Percentiles rank a stretch among this genome's conserved stretches.
These are phyloP conservation scores for Pyrenophora seminiperda DNA, from an alignment of 2,329 filamentous ascomycete species.

Conservation along the genomic window DNA sequence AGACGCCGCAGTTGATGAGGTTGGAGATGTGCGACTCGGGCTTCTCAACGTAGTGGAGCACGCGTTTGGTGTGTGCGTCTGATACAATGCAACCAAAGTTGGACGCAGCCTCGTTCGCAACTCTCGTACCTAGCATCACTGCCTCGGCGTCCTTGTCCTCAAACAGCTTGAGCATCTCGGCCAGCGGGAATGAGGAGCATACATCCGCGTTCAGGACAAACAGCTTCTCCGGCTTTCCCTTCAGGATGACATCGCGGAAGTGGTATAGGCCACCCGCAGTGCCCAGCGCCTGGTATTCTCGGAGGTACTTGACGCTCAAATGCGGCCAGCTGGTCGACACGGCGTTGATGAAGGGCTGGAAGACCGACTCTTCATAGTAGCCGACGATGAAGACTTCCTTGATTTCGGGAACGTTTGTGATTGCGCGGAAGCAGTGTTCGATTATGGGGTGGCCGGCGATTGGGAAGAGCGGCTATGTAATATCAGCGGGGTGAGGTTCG, in stretches of 20 bases:
- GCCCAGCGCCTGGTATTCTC: conserved; percentile 95
- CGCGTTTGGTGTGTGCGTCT: conserved; percentile 89
- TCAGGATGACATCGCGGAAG: conserved; percentile 98
- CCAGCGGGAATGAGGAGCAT: conserved; percentile 96
- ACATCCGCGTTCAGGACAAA: conserved; percentile 98
- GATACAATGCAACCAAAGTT: conserved; percentile 99
- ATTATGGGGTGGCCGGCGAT: conserved; percentile 98
- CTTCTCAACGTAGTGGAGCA: conserved; percentile 99
- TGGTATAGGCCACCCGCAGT: conserved; percentile 97
- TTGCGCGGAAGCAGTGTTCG: conserved; percentile 92
- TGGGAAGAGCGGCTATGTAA: conserved; percentile 84
- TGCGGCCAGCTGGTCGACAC: conserved; percentile 81
- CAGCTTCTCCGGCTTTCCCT: conserved; percentile 90
- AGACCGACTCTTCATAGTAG: conserved; percentile 97
- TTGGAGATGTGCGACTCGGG: conserved; percentile 97
- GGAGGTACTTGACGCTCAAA: conserved; percentile 90
- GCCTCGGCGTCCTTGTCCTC: conserved; percentile 96
- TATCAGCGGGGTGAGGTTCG: conserved; percentile 25
- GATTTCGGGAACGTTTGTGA: conserved; percentile 88
- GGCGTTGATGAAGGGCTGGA: conserved; percentile 98
- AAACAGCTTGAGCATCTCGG: conserved; percentile 93
- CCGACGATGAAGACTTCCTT: conserved; percentile 97
- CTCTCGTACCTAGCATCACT: conserved; percentile 90
- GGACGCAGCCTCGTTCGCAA: conserved; percentile 85
- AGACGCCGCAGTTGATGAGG: conserved; percentile 98